phyloP scores from a whole-genome alignment of 1,139 yeast species.

The Pichia sp. region DNA sequence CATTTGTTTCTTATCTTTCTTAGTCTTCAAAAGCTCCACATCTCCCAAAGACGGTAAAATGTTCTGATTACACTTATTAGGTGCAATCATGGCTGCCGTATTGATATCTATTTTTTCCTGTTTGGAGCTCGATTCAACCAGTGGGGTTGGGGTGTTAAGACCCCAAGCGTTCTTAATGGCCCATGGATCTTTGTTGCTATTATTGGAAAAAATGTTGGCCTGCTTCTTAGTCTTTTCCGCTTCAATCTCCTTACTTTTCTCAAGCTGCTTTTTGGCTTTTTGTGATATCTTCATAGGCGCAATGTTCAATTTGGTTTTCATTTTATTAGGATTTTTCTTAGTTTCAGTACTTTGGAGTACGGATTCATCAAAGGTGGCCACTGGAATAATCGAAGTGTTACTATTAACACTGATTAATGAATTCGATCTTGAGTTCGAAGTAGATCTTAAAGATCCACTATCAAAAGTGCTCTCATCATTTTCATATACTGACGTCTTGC shows the following conservation, averaged over 20 bases:
- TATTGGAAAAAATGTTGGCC: too few relatives aligned
- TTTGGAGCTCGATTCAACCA: constrained; percentile 1
- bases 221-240: constrained; percentile 22
- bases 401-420: too few relatives aligned
- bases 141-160: constrained; percentile 6
- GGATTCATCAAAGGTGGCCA: constrained; percentile 6
- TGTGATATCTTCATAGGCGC: constrained; percentile 18
- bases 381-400: too few relatives aligned
- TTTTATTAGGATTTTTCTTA: constrained; percentile 4
- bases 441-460: too few relatives aligned
- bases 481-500: too few relatives aligned
- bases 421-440: too few relatives aligned
- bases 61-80: constrained; percentile 12
- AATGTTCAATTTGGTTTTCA: constrained; percentile 1
- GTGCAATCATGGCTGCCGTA: constrained; percentile 12
- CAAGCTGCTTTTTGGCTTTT: constrained; percentile 19
- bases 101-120: background rate
- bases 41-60: constrained; percentile 15
- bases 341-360: constrained; percentile 1
- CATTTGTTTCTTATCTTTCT: background rate
- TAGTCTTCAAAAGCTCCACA: constrained; percentile 1
- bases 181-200: background rate
- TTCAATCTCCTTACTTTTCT: constrained; percentile 30
- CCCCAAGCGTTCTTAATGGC: constrained; percentile 8
- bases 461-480: too few relatives aligned